Evolutionary conservation across 306 rosid species (phyloP).

Genomic region (Mimosa pudica): DNA sequence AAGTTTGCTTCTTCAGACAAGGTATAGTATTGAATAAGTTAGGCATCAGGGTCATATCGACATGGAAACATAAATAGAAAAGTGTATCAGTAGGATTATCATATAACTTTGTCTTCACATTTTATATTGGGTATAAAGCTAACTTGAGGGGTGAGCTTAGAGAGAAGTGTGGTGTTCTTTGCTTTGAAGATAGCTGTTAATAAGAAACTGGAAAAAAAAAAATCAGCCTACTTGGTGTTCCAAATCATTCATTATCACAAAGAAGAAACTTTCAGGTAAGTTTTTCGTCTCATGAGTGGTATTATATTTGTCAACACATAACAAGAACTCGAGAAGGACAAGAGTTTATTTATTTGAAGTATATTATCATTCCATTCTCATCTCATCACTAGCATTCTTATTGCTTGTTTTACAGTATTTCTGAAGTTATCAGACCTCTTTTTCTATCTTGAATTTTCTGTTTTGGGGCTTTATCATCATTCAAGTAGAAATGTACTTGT

Average conservation of each 20-base stretch:
- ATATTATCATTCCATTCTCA: constrained; percentile 20
- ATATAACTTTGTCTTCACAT: constrained; percentile 71
- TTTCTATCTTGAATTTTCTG: constrained; percentile 12
- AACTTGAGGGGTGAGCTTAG: constrained; percentile 34
- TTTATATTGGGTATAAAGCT: constrained; percentile 55
- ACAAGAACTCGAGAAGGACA: not conserved
- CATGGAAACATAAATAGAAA: constrained; percentile 50
- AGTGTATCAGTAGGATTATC: constrained; percentile 53
- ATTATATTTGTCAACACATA: constrained; percentile 17
- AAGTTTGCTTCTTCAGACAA: constrained; percentile 80
- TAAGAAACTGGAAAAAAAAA: constrained; percentile 34
- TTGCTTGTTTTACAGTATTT: constrained; percentile 28
- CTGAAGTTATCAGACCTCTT: constrained; percentile 1
- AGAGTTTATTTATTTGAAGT: constrained; percentile 7
- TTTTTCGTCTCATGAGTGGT: constrained; percentile 18
- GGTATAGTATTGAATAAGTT: constrained; percentile 83
- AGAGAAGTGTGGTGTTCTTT: constrained; percentile 41
- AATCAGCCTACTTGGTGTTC: constrained; percentile 46
- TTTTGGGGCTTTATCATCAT: constrained; percentile 16
- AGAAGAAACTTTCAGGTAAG: constrained; percentile 50
- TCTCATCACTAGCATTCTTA: constrained; percentile 21
- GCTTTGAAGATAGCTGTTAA: constrained; percentile 36
- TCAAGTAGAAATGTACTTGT: constrained; percentile 11
- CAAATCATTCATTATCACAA: constrained; percentile 28
- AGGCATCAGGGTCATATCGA: constrained; percentile 67